Evolutionary conservation across 192 early-diverging fungal genomes (phyloP).

Genomic region (Podila minutissima): DNA sequence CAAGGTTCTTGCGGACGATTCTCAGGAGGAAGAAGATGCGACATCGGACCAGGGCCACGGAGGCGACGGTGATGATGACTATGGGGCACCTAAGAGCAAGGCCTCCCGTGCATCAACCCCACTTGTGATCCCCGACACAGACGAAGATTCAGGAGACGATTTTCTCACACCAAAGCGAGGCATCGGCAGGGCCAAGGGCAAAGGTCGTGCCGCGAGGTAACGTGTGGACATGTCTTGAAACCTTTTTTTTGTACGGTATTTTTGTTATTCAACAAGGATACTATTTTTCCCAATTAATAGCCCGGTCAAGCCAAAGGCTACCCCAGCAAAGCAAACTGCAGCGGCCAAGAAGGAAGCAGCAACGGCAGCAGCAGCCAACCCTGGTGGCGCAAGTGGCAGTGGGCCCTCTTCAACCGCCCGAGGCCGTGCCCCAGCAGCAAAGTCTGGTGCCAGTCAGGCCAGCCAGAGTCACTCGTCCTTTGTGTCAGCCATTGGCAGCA

Average conservation of each 20-base stretch:
- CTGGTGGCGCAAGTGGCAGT: not conserved
- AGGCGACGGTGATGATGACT: constrained; percentile 9
- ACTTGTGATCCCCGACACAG: constrained; percentile 46
- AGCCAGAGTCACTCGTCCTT: not conserved
- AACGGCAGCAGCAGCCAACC: not conserved
- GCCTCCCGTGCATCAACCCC: not conserved
- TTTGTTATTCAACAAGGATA: not conserved
- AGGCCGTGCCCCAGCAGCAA: not conserved
- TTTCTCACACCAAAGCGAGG: constrained; percentile 23
- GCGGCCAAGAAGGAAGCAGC: not conserved
- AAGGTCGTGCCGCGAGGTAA: constrained; percentile 30
- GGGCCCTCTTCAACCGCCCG: not conserved
- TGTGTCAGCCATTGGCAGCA: constrained; percentile 4
- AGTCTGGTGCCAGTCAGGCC: not conserved
- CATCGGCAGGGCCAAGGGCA: constrained; percentile 16
- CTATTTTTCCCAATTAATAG: not conserved
- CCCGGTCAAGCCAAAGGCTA: not conserved
- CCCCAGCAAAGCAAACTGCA: not conserved
- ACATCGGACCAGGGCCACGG: not conserved
- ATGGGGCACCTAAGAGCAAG: not conserved
- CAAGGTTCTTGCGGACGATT: constrained; percentile 38
- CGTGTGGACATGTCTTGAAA: not conserved
- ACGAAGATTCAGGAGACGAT: constrained; percentile 30
- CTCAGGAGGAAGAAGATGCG: constrained; percentile 1
- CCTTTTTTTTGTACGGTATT: not conserved